These are phyloP conservation scores for Microascus cirrosus DNA, from an alignment of 2,329 filamentous ascomycete genomes.

Conservation along the genomic window DNA sequence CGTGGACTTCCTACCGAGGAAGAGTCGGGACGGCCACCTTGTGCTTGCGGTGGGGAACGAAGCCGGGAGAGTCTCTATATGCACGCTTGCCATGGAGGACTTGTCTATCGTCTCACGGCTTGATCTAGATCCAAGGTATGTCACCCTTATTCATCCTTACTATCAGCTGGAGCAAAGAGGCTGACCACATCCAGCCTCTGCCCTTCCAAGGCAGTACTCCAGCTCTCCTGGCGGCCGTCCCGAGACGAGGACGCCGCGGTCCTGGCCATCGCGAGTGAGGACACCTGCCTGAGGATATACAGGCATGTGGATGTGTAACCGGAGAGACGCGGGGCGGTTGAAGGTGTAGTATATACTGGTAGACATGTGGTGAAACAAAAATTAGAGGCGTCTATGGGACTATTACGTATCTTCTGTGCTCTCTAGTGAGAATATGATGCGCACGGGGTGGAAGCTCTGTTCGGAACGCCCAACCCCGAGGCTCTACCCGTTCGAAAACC, in stretches of 20 bases:
- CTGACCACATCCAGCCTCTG: conserved; percentile 26
- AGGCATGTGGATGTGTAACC: conserved; percentile 18
- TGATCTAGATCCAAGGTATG: conserved; percentile 1
- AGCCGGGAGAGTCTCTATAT: conserved; percentile 27
- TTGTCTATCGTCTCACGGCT: background rate
- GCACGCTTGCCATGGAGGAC: conserved; percentile 1
- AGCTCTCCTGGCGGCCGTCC: conserved; percentile 57
- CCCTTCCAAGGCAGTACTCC: conserved; percentile 53
- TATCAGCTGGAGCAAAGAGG: background rate
- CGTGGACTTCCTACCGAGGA: conserved; percentile 48
- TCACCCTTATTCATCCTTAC: background rate
- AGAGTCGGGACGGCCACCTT: conserved; percentile 11
- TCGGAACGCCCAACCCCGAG: background rate
- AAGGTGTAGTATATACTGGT: background rate
- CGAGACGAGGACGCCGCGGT: conserved; percentile 18
- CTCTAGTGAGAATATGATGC: background rate
- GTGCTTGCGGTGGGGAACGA: conserved; percentile 50
- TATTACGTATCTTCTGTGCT: background rate
- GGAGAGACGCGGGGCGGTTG: conserved; percentile 2
- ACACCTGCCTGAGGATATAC: conserved; percentile 49
- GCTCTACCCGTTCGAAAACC: background rate
- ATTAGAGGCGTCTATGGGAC: background rate
- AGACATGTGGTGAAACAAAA: background rate
- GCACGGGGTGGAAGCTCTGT: background rate
- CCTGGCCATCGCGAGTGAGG: conserved; percentile 47